Evolutionary conservation across 129 eudicot genomes (phyloP).

Genomic region (Chrysanthemum lavandulifolium): DNA sequence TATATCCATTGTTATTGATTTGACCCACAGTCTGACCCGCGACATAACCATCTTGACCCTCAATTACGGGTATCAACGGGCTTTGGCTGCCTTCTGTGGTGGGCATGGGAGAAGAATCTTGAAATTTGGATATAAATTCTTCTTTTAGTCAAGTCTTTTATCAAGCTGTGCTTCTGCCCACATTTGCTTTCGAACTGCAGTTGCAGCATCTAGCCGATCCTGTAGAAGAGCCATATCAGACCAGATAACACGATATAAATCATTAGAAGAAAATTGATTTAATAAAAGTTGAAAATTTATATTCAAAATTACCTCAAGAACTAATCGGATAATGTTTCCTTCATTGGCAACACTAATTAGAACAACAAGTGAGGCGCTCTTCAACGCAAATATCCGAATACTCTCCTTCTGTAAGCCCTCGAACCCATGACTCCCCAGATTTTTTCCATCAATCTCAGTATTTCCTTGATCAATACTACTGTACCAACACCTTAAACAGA

Average conservation of each 20-base stretch:
- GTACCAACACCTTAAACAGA: conserved; percentile 33
- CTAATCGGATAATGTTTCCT: conserved; percentile 75
- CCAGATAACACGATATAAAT: neutral
- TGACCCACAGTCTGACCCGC: conserved; percentile 39
- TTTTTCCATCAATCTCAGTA: conserved; percentile 74
- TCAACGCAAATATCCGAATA: conserved; percentile 80
- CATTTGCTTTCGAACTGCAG: conserved; percentile 90
- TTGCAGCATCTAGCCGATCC: conserved; percentile 94
- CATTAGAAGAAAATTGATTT: neutral
- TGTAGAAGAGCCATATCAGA: conserved; percentile 30
- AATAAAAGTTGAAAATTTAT: neutral
- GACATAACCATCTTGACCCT: conserved; percentile 39
- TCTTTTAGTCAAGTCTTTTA: conserved; percentile 64
- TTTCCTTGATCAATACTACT: conserved; percentile 47
- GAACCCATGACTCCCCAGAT: conserved; percentile 82
- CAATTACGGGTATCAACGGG: conserved; percentile 39
- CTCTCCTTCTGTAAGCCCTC: conserved; percentile 92
- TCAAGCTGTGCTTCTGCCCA: conserved; percentile 95
- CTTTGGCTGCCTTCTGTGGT: conserved; percentile 57
- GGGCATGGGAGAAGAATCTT: conserved; percentile 42
- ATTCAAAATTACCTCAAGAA: conserved; percentile 66
- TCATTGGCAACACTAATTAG: conserved; percentile 84
- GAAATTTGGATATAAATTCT: conserved; percentile 47
- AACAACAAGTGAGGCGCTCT: conserved; percentile 91
- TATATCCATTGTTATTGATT: conserved; percentile 54